These are phyloP conservation scores for Adansonia rubrostipa DNA, from an alignment of 441 rosid genomes.

Conservation along the genomic window DNA sequence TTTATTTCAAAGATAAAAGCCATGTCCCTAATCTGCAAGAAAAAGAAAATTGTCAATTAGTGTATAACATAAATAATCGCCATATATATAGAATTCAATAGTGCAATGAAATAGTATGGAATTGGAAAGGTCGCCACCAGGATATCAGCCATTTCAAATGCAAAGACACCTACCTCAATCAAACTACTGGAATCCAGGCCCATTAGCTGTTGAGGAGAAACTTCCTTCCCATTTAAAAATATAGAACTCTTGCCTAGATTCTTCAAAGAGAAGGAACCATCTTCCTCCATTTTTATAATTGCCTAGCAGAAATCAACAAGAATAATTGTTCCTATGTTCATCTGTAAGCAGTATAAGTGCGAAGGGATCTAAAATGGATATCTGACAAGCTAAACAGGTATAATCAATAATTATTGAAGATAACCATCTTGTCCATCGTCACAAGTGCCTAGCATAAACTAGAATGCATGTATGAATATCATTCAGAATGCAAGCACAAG, in stretches of 20 bases:
- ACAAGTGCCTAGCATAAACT: conserved; percentile 12
- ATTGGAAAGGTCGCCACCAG: conserved; percentile 14
- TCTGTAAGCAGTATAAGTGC: conserved; percentile 7
- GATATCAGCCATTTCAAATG: background rate
- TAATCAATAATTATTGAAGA: background rate
- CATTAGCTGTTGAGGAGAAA: conserved; percentile 44
- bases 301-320: conserved; percentile 53
- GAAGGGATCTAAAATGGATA: conserved; percentile 20
- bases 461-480: background rate
- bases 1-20: conserved; percentile 63
- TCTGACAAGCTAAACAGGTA: background rate
- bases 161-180: conserved; percentile 57
- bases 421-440: background rate
- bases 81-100: conserved; percentile 3
- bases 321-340: conserved; percentile 24
- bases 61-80: background rate
- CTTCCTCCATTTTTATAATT: conserved; percentile 64
- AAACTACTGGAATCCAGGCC: conserved; percentile 57
- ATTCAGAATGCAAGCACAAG: background rate
- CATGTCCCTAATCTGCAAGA: conserved; percentile 69
- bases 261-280: conserved; percentile 71
- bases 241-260: conserved; percentile 73
- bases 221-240: conserved; percentile 67
- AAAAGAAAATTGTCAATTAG: conserved; percentile 5
- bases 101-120: conserved; percentile 9